Conservation (phyloP, 768 basidiomycete genomes). For the Psilocybe sp. region DNA sequence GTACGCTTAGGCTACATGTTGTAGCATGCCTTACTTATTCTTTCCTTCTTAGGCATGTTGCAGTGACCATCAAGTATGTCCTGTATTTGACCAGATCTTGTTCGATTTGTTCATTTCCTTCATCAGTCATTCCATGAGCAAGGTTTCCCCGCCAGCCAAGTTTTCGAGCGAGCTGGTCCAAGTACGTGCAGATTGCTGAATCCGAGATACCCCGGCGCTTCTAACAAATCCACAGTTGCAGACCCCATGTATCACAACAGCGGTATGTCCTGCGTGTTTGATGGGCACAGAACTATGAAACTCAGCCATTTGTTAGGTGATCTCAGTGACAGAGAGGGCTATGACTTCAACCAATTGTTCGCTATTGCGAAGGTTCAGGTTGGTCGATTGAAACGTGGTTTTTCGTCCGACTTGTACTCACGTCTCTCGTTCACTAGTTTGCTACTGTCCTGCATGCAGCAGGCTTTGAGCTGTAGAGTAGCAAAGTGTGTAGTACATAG, state of each 20-base stretch:
- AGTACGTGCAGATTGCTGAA: slow-evolving; percentile 35
- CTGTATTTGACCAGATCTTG: background rate
- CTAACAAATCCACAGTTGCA: slow-evolving; percentile 45
- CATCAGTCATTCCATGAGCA: slow-evolving; percentile 72
- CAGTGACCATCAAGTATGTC: slow-evolving; percentile 78
- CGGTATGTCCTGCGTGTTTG: slow-evolving; percentile 36
- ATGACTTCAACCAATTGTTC: slow-evolving; percentile 78
- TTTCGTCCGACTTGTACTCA: background rate
- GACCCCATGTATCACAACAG: slow-evolving; percentile 92
- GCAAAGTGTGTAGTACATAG: background rate
- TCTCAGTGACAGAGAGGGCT: slow-evolving; percentile 73
- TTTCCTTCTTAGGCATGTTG: slow-evolving; percentile 63
- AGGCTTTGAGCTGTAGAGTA: slow-evolving; percentile 43
- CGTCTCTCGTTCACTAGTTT: slow-evolving; percentile 38
- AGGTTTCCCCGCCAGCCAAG: slow-evolving; percentile 83
- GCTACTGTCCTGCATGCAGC: slow-evolving; percentile 69
- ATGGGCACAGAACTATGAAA: background rate
- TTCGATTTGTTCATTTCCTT: background rate
- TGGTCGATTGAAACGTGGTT: slow-evolving; percentile 13
- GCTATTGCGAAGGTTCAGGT: slow-evolving; percentile 89
- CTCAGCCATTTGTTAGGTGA: slow-evolving; percentile 48
- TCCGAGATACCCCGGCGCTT: background rate
- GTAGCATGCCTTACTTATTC: background rate
- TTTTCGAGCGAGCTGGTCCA: slow-evolving; percentile 84
- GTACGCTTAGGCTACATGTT: slow-evolving; percentile 17